Evolutionary conservation across 2,329 filamentous ascomycete genomes (phyloP), one percentile per base, ranked within the genome.

Genomic region (Myotisia sp.): DNA sequence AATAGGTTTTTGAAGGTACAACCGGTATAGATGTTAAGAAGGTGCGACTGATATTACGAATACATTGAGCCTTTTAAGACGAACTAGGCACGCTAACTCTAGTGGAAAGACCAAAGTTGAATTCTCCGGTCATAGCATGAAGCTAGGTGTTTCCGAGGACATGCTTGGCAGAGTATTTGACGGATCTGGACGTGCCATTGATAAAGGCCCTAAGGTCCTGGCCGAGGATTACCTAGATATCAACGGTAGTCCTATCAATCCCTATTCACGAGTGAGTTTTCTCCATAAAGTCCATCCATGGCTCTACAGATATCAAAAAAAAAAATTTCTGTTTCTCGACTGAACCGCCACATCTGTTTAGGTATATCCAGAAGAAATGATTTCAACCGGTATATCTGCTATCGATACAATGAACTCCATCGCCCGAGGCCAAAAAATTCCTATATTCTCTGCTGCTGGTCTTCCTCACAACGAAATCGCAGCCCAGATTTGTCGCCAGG

Each of bases 331-430:
- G 23, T 16, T 14, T n/a, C n/a, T n/a, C n/a, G n/a, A n/a, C n/a
- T n/a, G n/a, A n/a, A n/a, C n/a, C n/a, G n/a, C n/a, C n/a, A n/a
- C n/a, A n/a, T n/a, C n/a, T n/a, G n/a, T n/a, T 16, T 44, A 92
- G 84, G 83, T 93, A 48, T 98, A 98, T 58, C 90, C 90, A 53
- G 90, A 98, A 67, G 92, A 98, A 65, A 98, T 98, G 87, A 95
- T 98, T 53, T 90, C 87, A 22, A 98, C 90, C 30, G 90, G 90
- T 76, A 98, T 98, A 60, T 95, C 87, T 42, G 86, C 90, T 55
- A 95, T 98, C 53, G 87, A 95, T 58, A 93, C 86, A 42, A 95
- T 95, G 87, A 85, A 85, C 69, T 86, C 80, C 42, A 92, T 95
- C 60, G 90, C 92, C 45, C 85, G 90, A 74, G 90, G 90, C 43